A percentile compares a stretch with the other conserved stretches of the same genome.
phyloP scores from a whole-genome alignment of 2,329 filamentous ascomycete species.

The Bretziella fagacearum region DNA sequence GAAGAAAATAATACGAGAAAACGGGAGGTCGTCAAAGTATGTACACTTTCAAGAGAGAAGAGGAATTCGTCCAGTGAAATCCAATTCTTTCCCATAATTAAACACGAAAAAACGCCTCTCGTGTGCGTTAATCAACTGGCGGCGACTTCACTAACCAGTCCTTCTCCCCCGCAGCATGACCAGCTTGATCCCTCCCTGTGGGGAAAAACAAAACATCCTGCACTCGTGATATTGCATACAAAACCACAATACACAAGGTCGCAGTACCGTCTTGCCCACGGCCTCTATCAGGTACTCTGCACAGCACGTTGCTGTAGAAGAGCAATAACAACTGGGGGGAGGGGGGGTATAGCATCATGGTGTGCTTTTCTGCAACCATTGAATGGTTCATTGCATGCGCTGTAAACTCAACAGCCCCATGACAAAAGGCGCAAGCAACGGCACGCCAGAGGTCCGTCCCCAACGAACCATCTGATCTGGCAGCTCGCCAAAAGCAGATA shows the following conservation, averaged over 20 bases:
- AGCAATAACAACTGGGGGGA: background rate
- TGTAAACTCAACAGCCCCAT: too few relatives aligned
- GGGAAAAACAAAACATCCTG: background rate
- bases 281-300: background rate
- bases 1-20: background rate
- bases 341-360: too few relatives aligned
- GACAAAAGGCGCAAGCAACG: too few relatives aligned
- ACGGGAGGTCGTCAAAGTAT: too few relatives aligned
- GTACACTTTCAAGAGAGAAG: too few relatives aligned
- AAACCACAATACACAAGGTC: background rate
- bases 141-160: background rate
- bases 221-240: background rate
- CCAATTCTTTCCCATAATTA: background rate
- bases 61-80: too few relatives aligned
- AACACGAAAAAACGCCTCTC: conserved; percentile 6
- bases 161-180: background rate
- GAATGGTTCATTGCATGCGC: background rate
- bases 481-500: background rate
- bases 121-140: conserved; percentile 2
- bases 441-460: too few relatives aligned
- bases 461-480: too few relatives aligned
- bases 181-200: conserved; percentile 9
- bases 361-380: background rate
- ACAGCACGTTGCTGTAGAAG: too few relatives aligned
- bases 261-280: background rate